A percentile compares a stretch with the other conserved stretches of the same genome.
phyloP scores from a whole-genome alignment of 1,139 yeast genomes.

The Magnusiomyces fungicola region DNA sequence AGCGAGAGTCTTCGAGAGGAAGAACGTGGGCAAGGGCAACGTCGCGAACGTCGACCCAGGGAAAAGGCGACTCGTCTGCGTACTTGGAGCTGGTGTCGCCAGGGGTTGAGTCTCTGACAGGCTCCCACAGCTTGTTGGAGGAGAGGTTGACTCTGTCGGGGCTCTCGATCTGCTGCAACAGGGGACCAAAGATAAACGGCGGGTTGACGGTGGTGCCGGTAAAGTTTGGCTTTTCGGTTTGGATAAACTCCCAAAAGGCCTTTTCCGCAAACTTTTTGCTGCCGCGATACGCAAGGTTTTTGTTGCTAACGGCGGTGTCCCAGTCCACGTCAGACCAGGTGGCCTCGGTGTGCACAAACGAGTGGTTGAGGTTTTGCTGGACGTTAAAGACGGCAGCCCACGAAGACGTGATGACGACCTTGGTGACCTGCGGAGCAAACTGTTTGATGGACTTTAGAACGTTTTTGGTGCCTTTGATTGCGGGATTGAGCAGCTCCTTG shows the following conservation, averaged over 20 bases:
- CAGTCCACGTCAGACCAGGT: constrained; percentile 38
- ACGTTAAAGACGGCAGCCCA: constrained; percentile 19
- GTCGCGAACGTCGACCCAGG: constrained; percentile 46
- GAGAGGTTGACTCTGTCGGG: too few species aligned
- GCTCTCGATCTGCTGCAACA: constrained; percentile 11
- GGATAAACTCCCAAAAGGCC: constrained; percentile 40
- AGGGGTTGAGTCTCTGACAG: too few species aligned
- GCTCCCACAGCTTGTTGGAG: too few species aligned
- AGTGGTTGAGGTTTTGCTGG: constrained; percentile 2
- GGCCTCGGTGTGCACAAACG: constrained; percentile 23
- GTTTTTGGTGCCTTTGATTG: constrained; percentile 19
- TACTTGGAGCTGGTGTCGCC: too few species aligned
- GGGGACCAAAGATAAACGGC: constrained; percentile 42
- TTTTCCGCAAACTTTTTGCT: constrained; percentile 36
- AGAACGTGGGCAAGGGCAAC: constrained; percentile 45
- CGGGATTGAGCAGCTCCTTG: constrained; percentile 21
- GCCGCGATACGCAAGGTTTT: constrained; percentile 27
- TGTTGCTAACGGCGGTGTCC: constrained; percentile 28
- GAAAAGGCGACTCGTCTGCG: too few species aligned
- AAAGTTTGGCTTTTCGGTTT: constrained; percentile 33
- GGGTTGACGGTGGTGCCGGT: constrained; percentile 39
- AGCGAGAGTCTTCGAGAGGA: constrained; percentile 34
- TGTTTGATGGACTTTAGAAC: constrained; percentile 20
- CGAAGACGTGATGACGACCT: constrained; percentile 24
- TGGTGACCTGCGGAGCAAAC: constrained; percentile 19